A percentile compares a stretch with the other conserved stretches of the same genome.
Evolutionary conservation across 2,329 filamentous ascomycete species (phyloP).

Genomic region (Diplodia sapinea): DNA sequence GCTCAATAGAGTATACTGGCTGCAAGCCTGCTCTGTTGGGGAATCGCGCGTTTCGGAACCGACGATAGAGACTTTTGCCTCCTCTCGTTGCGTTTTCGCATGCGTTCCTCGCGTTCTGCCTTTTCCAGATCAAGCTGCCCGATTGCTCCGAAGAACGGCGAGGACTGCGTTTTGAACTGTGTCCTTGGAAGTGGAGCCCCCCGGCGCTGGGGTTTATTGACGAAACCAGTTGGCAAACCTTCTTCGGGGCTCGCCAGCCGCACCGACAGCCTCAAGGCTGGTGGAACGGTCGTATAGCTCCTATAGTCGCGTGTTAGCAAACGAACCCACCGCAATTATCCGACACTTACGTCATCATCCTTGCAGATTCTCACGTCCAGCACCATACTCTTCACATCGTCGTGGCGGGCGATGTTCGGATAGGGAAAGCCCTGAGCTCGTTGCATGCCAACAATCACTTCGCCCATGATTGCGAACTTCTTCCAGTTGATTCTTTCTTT

Average conservation of each 20-base stretch:
- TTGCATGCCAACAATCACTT: conserved; percentile 88
- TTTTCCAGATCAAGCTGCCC: conserved; percentile 23
- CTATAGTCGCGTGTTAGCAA: conserved; percentile 45
- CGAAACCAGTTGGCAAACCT: conserved; percentile 31
- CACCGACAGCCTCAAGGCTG: conserved; percentile 52
- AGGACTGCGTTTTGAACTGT: conserved; percentile 26
- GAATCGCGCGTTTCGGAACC: conserved; percentile 12
- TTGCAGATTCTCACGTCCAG: conserved; percentile 80
- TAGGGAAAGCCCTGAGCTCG: conserved; percentile 88
- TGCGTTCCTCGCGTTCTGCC: conserved; percentile 14
- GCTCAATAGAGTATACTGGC: conserved; percentile 17
- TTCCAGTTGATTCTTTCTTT: conserved; percentile 88
- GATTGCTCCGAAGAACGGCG: conserved; percentile 27
- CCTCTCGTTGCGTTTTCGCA: conserved; percentile 22
- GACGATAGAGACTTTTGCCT: conserved; percentile 17
- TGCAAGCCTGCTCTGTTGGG: conserved; percentile 13
- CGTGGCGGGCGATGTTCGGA: conserved; percentile 70
- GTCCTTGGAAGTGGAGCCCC: conserved; percentile 28
- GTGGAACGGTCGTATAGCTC: conserved; percentile 65
- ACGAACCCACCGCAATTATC: background rate
- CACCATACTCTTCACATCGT: conserved; percentile 74
- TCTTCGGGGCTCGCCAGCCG: conserved; percentile 29
- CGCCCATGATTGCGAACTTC: conserved; percentile 95
- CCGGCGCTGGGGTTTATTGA: conserved; percentile 29
- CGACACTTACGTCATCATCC: conserved; percentile 79